Evolutionary conservation across 805 yeast genomes (phyloP), one percentile per base, ranked within the genome.

Genomic region (Tetrapisispora nanseiensis): DNA sequence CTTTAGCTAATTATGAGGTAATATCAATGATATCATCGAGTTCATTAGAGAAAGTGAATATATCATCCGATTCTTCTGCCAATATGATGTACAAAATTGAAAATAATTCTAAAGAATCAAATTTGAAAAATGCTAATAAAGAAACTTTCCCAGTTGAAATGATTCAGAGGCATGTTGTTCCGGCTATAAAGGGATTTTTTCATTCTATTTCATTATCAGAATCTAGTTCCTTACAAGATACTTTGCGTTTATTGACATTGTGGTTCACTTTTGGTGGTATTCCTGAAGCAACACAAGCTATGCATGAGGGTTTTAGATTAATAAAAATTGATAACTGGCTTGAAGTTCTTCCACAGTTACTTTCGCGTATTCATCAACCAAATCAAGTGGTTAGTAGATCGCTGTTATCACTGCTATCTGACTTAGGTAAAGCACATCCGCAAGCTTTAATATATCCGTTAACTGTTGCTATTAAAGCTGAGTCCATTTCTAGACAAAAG

Each of bases 201-300:
- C 90, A 86, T 54, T 87, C 97, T 0, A 89, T 94, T 52, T 79
- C 96, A 0, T 66, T 92, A 38, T 87, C 97, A 0, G 79, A 75
- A 42, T 75, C 94, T 0, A 86, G 84, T 50, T 90, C 97, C 1
- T 66, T 92, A 12, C 98, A 94, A 59, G 98, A 92, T 61, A 89
- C 95, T 1, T 67, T 92, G 42, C 75, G 99, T 50, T 69, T 92
- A 47, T 68, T 94, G 44, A 90, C 97, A 0, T 69, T 92, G 31
- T 92, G 98, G 98, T 87, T 92, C 65, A 84, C 85, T 23, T 92
- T 84, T 66, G 98, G 98, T 59, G 97, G 97, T 24, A 72, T 84
- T 33, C 78, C 86, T 0, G 96, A 87, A 45, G 95, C 96, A 2
- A 84, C 95, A 0, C 80, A 75, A 44, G 95, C 97, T 0, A 81